phyloP scores from a whole-genome alignment of 225 moss, liverwort and hornwort genomes.

The Polytrichum commune region DNA sequence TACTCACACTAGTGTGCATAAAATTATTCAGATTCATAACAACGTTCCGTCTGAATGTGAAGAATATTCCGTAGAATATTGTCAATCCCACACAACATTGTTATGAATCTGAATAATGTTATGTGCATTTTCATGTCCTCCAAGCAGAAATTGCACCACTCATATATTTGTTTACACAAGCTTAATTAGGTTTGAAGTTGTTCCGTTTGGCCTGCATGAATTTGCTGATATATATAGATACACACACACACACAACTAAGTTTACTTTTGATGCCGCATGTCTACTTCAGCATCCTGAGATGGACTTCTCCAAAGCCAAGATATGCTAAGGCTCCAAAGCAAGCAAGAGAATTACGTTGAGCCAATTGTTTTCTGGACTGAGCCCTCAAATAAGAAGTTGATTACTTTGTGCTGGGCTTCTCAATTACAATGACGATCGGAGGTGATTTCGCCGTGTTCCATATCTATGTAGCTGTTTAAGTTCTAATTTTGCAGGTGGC shows the following conservation, averaged over 20 bases:
- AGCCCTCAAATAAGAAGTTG: too few species aligned
- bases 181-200: neutral
- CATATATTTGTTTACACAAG: neutral
- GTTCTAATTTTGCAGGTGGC: too few species aligned
- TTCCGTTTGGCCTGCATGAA: too few species aligned
- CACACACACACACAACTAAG: neutral
- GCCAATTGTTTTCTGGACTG: neutral
- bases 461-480: too few species aligned
- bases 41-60: too few species aligned
- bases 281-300: slow-evolving; percentile 88
- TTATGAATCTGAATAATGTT: too few species aligned
- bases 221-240: neutral
- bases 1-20: neutral
- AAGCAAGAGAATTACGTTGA: neutral
- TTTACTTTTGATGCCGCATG: neutral
- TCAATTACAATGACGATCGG: too few species aligned
- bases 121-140: neutral
- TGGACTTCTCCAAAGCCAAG: slow-evolving; percentile 98
- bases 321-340: slow-evolving; percentile 47
- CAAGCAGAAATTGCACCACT: neutral
- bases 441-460: too few species aligned
- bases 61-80: too few species aligned
- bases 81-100: too few species aligned
- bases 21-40: too few species aligned
- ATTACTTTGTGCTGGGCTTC: too few species aligned